Percentiles rank a stretch among this genome's conserved stretches.
Conservation (phyloP, 352 stramenopile species). For the Globisporangium irregulare region DNA sequence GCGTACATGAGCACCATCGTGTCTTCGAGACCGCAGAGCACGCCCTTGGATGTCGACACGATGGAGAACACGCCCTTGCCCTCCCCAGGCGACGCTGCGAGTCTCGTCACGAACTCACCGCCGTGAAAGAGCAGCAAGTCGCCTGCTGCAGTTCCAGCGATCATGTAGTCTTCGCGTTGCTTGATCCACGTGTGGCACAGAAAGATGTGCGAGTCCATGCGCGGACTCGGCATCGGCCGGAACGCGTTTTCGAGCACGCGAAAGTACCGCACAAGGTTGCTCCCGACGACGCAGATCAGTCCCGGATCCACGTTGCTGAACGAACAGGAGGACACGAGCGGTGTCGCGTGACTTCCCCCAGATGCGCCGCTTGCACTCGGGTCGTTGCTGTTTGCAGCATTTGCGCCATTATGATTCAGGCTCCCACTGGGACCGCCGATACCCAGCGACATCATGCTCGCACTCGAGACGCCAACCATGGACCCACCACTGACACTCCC, state of each 20-base stretch:
- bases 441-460: conserved; percentile 22
- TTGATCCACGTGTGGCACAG: conserved; percentile 89
- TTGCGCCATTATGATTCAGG: conserved; percentile 2
- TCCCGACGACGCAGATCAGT: conserved; percentile 83
- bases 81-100: conserved; percentile 51
- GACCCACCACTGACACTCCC: conserved; percentile 22
- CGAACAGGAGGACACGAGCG: conserved; percentile 67
- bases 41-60: conserved; percentile 64
- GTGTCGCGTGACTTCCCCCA: background rate
- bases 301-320: conserved; percentile 90
- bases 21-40: conserved; percentile 77
- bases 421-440: conserved; percentile 1
- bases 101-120: conserved; percentile 61
- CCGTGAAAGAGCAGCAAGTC: conserved; percentile 88
- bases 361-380: background rate
- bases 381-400: background rate
- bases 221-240: conserved; percentile 76
- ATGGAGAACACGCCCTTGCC: conserved; percentile 51
- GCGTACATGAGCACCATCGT: conserved; percentile 67
- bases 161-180: conserved; percentile 84
- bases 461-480: conserved; percentile 23
- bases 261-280: conserved; percentile 87
- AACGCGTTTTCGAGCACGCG: conserved; percentile 87
- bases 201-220: conserved; percentile 73
- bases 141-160: conserved; percentile 79